Conservation (phyloP, 1,139 yeast genomes). For the Protomyces gravidus region DNA sequence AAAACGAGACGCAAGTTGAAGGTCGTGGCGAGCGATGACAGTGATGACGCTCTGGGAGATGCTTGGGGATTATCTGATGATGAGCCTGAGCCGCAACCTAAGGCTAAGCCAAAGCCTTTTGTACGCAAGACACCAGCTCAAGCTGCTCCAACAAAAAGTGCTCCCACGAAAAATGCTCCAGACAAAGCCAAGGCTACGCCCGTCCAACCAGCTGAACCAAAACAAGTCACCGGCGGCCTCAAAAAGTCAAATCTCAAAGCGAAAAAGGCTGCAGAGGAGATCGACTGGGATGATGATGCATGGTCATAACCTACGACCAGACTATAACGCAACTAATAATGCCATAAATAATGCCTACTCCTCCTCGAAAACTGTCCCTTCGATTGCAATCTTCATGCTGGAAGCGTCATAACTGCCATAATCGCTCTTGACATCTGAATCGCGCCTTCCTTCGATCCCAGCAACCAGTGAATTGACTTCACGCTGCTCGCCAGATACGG, state of each 20-base stretch:
- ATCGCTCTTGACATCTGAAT: slow-evolving; percentile 1
- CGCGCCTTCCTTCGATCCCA: not conserved
- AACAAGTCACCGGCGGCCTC: not conserved
- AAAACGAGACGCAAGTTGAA: slow-evolving; percentile 8
- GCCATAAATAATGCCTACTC: not conserved
- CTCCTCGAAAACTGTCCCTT: not conserved
- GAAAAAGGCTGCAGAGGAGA: not conserved
- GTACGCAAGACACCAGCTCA: not conserved
- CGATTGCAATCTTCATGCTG: not conserved
- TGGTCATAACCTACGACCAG: slow-evolving; percentile 12
- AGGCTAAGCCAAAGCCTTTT: not conserved
- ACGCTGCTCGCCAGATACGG: not conserved
- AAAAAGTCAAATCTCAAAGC: slow-evolving; percentile 1
- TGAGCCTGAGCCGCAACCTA: not conserved
- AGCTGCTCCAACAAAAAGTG: not conserved
- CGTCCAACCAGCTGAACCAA: not conserved
- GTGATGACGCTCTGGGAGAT: slow-evolving; percentile 14
- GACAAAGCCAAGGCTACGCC: not conserved
- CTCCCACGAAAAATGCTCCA: slow-evolving; percentile 1
- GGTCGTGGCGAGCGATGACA: slow-evolving; percentile 1
- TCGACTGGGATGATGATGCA: slow-evolving; percentile 24
- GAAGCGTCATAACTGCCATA: not conserved
- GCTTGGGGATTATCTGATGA: slow-evolving; percentile 13
- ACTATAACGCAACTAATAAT: no score
- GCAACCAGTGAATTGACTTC: not conserved